These are phyloP conservation scores for Aspergillus thermomutatus DNA, from an alignment of 2,329 filamentous ascomycete species.

Conservation along the genomic window DNA sequence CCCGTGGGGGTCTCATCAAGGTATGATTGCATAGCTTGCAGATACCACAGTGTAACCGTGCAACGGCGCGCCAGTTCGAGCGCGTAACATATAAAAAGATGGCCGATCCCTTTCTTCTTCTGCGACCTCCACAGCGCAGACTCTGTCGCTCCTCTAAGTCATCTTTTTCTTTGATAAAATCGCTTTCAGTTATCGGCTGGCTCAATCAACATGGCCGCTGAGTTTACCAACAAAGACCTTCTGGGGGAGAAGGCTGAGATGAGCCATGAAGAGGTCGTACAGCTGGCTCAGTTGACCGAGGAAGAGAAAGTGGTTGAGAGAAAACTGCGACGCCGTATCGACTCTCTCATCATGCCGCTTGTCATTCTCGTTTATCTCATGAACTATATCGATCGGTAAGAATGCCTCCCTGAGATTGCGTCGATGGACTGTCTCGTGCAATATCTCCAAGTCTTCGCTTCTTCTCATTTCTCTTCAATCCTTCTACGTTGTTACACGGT, in stretches of 20 bases:
- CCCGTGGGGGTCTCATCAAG: not conserved
- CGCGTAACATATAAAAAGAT: not conserved
- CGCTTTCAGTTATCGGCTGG: not conserved
- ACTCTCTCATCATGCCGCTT: slow-evolving; percentile 38
- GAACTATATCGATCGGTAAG: slow-evolving; percentile 45
- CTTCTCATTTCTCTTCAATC: not conserved
- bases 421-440: not conserved
- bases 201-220: not conserved
- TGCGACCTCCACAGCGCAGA: not conserved
- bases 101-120: not conserved
- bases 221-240: slow-evolving; percentile 12
- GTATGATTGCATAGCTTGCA: not conserved
- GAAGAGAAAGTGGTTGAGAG: slow-evolving; percentile 37
- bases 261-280: slow-evolving; percentile 35
- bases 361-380: slow-evolving; percentile 43
- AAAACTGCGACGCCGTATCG: slow-evolving; percentile 37
- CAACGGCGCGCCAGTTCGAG: not conserved
- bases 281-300: slow-evolving; percentile 17
- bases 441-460: not conserved
- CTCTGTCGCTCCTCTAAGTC: not conserved
- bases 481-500: not conserved
- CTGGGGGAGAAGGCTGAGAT: slow-evolving; percentile 17
- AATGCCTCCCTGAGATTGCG: not conserved
- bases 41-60: not conserved
- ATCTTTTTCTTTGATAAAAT: not conserved